A percentile compares a stretch with the other conserved stretches of the same genome.
phyloP scores from a whole-genome alignment of 1,139 yeast genomes.

The Kurtzmaniella quercitrusa region DNA sequence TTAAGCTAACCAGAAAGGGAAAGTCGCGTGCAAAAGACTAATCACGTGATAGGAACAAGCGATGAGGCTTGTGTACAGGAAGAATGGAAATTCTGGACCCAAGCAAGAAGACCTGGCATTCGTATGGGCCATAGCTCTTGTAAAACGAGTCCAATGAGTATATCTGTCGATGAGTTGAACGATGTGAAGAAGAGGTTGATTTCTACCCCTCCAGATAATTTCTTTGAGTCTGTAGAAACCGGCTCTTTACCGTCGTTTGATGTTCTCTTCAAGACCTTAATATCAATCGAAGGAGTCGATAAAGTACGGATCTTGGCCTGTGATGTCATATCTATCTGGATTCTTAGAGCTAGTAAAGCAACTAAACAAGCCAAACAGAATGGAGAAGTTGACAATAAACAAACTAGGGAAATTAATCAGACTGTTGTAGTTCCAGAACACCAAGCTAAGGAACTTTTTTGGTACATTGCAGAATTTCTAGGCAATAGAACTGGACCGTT shows the following conservation, averaged over 20 bases:
- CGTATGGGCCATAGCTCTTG: background rate
- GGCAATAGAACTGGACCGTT: slow-evolving; percentile 68
- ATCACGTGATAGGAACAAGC: background rate
- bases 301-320: slow-evolving; percentile 3
- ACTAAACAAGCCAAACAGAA: background rate
- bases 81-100: background rate
- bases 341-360: slow-evolving; percentile 4
- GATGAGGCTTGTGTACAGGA: slow-evolving; percentile 1
- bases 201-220: background rate
- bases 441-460: slow-evolving; percentile 25
- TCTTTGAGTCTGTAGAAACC: background rate
- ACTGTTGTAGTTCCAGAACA: background rate
- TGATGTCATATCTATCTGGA: slow-evolving; percentile 8
- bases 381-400: no score
- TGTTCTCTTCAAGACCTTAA: slow-evolving; percentile 2
- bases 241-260: background rate
- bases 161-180: slow-evolving; percentile 1
- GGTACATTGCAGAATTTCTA: slow-evolving; percentile 63
- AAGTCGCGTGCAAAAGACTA: background rate
- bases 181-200: slow-evolving; percentile 4
- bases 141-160: background rate
- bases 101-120: background rate
- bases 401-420: background rate
- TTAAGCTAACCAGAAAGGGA: no score
- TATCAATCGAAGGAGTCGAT: slow-evolving; percentile 1